Evolutionary conservation across 2,329 filamentous ascomycete species (phyloP), one percentile per base, ranked within the genome.

Genomic region (Coccinonectria pachysandricola): DNA sequence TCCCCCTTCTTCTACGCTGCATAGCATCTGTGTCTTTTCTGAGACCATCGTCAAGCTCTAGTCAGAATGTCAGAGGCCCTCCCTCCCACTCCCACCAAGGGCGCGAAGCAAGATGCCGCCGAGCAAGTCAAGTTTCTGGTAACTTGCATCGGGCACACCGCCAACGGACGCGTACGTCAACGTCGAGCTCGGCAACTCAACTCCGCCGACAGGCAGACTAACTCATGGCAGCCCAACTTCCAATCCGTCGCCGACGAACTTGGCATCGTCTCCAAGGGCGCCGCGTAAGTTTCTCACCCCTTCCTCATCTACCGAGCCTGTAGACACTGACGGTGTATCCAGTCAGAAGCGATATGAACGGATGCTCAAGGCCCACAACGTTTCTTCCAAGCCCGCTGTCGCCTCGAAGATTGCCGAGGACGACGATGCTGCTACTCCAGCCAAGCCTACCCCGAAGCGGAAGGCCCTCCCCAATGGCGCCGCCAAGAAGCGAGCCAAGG

Each of bases 331-430:
- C n/a, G n/a, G n/a, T n/a, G n/a, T n/a, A n/a, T n/a, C n/a, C 43
- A 81, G 77, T 2, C 68, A 74, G 36, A 81, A 81, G 53, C 61
- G 76, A 40, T 81, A 77, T 43, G 72, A 78, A 50, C 68, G 76
- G 16, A 63, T 82, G 46, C 60, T 78, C 54, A 75, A 76, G 47
- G 54, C 65, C 7, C 59, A 75, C 37, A 63, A 61, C 14, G 67
- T 76, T 24, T 40, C 16, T 24, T 40, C 40, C 20, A 37, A 38
- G n/a, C 34, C 43, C 11, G 10, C 23, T 24, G 3, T 43, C 45
- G 7, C 50, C 0, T 28, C 28, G 30, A 54, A 56, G 40, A 53
- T 50, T 39, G 30, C 40, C 10, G 31, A 43, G n/a, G 33, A 24
- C 2, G 34, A 44, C 21, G 32, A 34, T 4, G 25, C 40, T 7